Conservation (phyloP, 129 eudicot genomes). For the Silybum marianum region DNA sequence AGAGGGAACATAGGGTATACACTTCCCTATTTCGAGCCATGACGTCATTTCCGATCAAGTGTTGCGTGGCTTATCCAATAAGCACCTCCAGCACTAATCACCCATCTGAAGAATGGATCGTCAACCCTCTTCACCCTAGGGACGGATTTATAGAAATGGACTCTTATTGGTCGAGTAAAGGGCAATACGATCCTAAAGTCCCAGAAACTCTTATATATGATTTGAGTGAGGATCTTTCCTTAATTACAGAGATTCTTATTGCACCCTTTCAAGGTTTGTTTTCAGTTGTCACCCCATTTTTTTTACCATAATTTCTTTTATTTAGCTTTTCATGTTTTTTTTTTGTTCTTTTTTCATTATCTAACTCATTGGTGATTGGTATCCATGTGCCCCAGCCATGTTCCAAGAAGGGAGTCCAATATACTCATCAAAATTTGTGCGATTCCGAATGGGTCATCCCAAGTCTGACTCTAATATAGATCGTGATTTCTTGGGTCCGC, state of each 20-base stretch:
- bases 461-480: constrained; percentile 33
- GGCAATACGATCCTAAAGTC: constrained; percentile 63
- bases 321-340: too few relatives aligned
- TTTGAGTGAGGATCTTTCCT: constrained; percentile 47
- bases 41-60: constrained; percentile 35
- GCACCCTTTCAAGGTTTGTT: constrained; percentile 73
- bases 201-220: constrained; percentile 81
- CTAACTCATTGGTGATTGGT: background rate
- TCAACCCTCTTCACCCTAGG: constrained; percentile 63
- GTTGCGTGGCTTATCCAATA: constrained; percentile 61
- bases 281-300: background rate
- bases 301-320: background rate
- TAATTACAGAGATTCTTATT: constrained; percentile 59
- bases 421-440: constrained; percentile 66
- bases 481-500: constrained; percentile 27
- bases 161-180: constrained; percentile 94
- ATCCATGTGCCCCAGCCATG: constrained; percentile 44
- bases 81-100: constrained; percentile 85
- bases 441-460: constrained; percentile 74
- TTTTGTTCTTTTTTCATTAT: background rate
- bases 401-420: constrained; percentile 62
- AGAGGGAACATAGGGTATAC: constrained; percentile 54
- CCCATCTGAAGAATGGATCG: constrained; percentile 64
- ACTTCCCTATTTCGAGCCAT: constrained; percentile 66
- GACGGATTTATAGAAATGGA: constrained; percentile 42